Conservation (phyloP, 1,284 basidiomycete genomes). For the Xerocomus minutiporus region DNA sequence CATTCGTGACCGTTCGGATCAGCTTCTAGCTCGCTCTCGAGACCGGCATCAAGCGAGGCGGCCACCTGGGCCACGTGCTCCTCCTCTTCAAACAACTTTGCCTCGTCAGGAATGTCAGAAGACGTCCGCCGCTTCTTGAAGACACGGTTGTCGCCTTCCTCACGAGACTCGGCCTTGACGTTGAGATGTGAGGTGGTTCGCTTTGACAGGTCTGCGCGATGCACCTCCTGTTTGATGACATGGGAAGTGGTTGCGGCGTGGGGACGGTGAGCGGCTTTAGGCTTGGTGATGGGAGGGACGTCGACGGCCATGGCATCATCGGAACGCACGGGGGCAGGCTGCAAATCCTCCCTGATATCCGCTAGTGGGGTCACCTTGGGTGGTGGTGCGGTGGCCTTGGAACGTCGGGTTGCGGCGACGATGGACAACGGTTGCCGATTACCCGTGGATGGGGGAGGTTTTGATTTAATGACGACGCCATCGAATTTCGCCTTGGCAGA, state of each 20-base stretch:
- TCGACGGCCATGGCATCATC: constrained; percentile 64
- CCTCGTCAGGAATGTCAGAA: constrained; percentile 57
- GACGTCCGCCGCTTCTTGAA: constrained; percentile 73
- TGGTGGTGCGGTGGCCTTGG: constrained; percentile 22
- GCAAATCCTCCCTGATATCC: constrained; percentile 37
- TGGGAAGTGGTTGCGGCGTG: constrained; percentile 8
- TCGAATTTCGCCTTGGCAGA: constrained; percentile 45
- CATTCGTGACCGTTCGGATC: constrained; percentile 61
- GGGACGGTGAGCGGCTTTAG: constrained; percentile 12
- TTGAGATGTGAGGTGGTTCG: constrained; percentile 26
- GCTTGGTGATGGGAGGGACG: background rate
- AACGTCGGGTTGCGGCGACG: constrained; percentile 33
- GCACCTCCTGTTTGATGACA: constrained; percentile 28
- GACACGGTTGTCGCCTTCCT: constrained; percentile 48
- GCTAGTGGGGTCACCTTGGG: constrained; percentile 24
- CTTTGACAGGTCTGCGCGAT: constrained; percentile 29
- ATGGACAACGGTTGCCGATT: constrained; percentile 39
- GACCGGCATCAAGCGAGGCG: constrained; percentile 38
- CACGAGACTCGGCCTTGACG: constrained; percentile 33
- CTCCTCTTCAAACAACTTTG: constrained; percentile 31
- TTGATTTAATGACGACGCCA: constrained; percentile 50
- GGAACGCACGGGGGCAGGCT: constrained; percentile 23
- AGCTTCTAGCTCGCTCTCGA: constrained; percentile 46
- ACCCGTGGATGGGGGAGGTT: constrained; percentile 32
- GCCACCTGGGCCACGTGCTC: constrained; percentile 29